These are phyloP conservation scores for Fusarium sp. DNA, from an alignment of 2,329 filamentous ascomycete genomes.

Conservation along the genomic window DNA sequence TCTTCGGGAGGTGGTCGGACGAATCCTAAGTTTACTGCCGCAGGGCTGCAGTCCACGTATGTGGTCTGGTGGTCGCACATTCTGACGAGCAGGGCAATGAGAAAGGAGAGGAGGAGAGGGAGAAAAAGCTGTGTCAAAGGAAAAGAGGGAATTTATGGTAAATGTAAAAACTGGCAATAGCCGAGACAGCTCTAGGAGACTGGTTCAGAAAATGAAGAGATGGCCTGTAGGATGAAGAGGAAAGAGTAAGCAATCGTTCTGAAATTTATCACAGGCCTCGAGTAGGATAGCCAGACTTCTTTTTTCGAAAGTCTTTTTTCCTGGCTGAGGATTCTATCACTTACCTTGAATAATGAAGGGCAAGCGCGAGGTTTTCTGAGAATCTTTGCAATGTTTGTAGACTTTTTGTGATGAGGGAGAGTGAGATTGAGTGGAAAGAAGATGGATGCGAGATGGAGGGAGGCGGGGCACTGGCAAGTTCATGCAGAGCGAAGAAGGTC, in stretches of 20 bases:
- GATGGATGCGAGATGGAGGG: not conserved
- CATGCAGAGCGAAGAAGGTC: not conserved
- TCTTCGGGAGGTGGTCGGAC: slow-evolving; percentile 5
- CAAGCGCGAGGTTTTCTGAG: not conserved
- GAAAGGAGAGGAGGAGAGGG: not conserved
- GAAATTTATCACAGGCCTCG: not conserved
- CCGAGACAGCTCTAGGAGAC: too few relatives aligned
- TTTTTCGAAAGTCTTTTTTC: not conserved
- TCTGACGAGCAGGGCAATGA: accelerated
- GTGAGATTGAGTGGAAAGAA: not conserved
- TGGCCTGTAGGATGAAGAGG: not conserved
- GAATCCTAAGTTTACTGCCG: slow-evolving; percentile 25
- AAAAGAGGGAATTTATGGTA: too few relatives aligned
- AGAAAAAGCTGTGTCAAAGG: not conserved
- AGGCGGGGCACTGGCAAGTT: not conserved
- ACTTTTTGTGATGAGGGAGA: not conserved
- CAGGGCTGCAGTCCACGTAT: slow-evolving; percentile 15
- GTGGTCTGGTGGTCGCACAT: not conserved
- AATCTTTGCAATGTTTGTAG: accelerated
- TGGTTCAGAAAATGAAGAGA: not conserved
- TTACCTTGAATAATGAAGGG: not conserved
- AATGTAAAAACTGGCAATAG: too few relatives aligned
- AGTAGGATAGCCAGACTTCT: not conserved
- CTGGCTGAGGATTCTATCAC: not conserved
- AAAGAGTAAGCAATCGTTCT: not conserved